These are phyloP conservation scores for Cephalotrichum gorgonifer DNA, from an alignment of 2,329 filamentous ascomycete species.

Conservation along the genomic window DNA sequence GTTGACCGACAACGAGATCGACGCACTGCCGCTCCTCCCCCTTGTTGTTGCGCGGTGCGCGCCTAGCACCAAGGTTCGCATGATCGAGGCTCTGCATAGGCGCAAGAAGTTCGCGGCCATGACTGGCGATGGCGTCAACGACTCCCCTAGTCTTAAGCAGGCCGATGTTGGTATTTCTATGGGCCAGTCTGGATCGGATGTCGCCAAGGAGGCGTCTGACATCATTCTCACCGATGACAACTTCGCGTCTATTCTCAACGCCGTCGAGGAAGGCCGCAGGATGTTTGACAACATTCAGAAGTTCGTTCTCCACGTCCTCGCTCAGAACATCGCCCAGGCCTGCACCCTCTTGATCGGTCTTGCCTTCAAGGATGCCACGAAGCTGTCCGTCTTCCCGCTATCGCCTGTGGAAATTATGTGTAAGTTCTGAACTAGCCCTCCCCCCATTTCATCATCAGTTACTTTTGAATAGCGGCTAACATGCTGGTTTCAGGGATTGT, in stretches of 20 bases:
- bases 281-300: constrained; percentile 66
- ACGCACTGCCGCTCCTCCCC: constrained; percentile 50
- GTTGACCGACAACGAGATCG: constrained; percentile 50
- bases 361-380: constrained; percentile 52
- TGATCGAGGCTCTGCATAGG: constrained; percentile 64
- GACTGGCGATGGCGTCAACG: constrained; percentile 64
- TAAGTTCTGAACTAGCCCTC: constrained; percentile 34
- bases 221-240: constrained; percentile 64
- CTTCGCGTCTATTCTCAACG: constrained; percentile 34
- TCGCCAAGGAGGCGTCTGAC: constrained; percentile 55
- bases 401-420: constrained; percentile 63
- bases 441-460: no score
- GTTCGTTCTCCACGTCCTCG: constrained; percentile 56
- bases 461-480: no score
- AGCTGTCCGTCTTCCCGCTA: constrained; percentile 58
- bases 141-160: constrained; percentile 55
- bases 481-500: no score
- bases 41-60: constrained; percentile 62
- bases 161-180: constrained; percentile 65
- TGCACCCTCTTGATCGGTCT: constrained; percentile 56
- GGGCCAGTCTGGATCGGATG: constrained; percentile 55
- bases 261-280: constrained; percentile 53
- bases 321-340: constrained; percentile 59
- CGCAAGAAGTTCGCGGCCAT: constrained; percentile 54
- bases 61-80: constrained; percentile 60